phyloP scores from a whole-genome alignment of 768 basidiomycete genomes.

The Tephrocybe sp. region DNA sequence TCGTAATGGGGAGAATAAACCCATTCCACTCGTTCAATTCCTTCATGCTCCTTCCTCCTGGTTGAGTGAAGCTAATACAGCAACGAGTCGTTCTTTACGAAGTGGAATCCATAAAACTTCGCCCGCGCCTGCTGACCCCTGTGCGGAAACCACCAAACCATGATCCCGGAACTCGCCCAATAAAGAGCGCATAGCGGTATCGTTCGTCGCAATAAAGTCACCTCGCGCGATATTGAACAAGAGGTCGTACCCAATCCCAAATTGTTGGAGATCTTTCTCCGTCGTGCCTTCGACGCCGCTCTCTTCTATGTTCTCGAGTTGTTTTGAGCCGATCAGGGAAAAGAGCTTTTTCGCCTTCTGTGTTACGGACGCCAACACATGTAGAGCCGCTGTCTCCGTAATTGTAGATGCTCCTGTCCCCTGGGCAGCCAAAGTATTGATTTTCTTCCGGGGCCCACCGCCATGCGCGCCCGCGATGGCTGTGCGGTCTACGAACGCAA shows the following conservation, averaged over 20 bases:
- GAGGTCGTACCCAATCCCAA: conserved; percentile 60
- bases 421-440: conserved; percentile 26
- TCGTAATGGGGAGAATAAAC: conserved; percentile 12
- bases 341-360: conserved; percentile 86
- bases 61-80: conserved; percentile 34
- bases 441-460: conserved; percentile 35
- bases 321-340: conserved; percentile 60
- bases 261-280: conserved; percentile 45
- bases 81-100: conserved; percentile 67
- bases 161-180: conserved; percentile 93
- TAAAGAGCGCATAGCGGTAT: conserved; percentile 76
- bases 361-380: conserved; percentile 85
- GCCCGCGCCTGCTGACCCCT: conserved; percentile 41
- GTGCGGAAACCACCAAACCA: conserved; percentile 62
- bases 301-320: conserved; percentile 62
- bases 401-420: conserved; percentile 38
- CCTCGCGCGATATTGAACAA: conserved; percentile 75
- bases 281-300: conserved; percentile 19
- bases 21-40: conserved; percentile 7
- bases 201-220: conserved; percentile 86
- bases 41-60: conserved; percentile 5
- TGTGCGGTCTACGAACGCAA: conserved; percentile 62
- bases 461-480: conserved; percentile 54
- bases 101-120: conserved; percentile 88
- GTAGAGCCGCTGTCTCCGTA: conserved; percentile 74